These are phyloP conservation scores for Penicillium diatomitis DNA, from an alignment of 495 filamentous ascomycete genomes.

Conservation along the genomic window DNA sequence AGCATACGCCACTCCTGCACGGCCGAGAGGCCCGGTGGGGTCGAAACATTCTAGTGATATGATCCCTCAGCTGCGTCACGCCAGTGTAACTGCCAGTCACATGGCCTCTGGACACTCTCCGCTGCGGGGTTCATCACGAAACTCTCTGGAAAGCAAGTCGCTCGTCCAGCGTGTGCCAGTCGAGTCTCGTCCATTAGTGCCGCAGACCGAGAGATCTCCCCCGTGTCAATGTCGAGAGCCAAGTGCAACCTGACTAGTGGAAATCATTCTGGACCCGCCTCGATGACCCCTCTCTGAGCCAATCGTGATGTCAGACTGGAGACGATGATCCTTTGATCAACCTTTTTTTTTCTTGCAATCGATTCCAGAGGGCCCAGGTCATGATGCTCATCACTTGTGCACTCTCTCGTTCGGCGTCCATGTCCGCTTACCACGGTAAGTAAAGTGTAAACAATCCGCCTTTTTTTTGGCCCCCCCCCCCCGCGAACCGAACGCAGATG, in stretches of 20 bases:
- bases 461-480: neutral
- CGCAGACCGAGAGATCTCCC: neutral
- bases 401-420: neutral
- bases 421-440: neutral
- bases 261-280: slow-evolving; percentile 5
- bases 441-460: slow-evolving; percentile 16
- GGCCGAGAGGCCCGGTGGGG: slow-evolving; percentile 9
- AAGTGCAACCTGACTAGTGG: too few relatives aligned
- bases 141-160: neutral
- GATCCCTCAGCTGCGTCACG: slow-evolving; percentile 20
- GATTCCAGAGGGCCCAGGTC: too few relatives aligned
- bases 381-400: too few relatives aligned
- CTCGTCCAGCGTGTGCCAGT: neutral
- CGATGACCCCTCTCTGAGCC: neutral
- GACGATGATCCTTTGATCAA: too few relatives aligned
- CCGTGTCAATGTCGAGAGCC: too few relatives aligned
- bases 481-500: slow-evolving; percentile 14
- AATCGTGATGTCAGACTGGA: slow-evolving; percentile 15
- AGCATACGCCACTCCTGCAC: slow-evolving; percentile 10
- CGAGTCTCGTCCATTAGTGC: neutral
- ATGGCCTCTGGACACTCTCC: slow-evolving; percentile 8
- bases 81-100: slow-evolving; percentile 19
- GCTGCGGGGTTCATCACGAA: slow-evolving; percentile 25
- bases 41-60: slow-evolving; percentile 15
- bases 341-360: too few relatives aligned